phyloP scores from a whole-genome alignment of 495 filamentous ascomycete genomes.

The Lasiosphaeria miniovina region DNA sequence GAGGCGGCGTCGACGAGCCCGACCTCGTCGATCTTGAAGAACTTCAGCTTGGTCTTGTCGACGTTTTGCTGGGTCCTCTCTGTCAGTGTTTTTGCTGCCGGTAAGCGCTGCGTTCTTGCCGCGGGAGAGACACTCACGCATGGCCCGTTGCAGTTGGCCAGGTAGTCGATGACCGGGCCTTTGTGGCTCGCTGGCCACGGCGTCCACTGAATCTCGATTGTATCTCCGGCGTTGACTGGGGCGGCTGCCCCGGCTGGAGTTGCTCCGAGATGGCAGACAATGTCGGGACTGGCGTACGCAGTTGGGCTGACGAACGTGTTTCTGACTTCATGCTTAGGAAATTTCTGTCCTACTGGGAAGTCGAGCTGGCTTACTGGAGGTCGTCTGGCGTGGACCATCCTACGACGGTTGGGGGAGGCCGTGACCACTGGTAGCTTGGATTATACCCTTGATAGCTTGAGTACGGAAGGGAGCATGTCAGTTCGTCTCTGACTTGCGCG shows the following conservation, averaged over 20 bases:
- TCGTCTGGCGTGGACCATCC: slow-evolving; percentile 31
- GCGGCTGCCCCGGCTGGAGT: slow-evolving; percentile 39
- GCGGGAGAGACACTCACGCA: slow-evolving; percentile 22
- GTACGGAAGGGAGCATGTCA: not conserved
- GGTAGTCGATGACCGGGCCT: slow-evolving; percentile 72
- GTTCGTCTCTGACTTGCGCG: not conserved
- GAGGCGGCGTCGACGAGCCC: slow-evolving; percentile 57
- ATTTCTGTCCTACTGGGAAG: not conserved
- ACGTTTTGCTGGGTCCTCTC: slow-evolving; percentile 51
- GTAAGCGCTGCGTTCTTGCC: not conserved
- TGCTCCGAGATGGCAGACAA: slow-evolving; percentile 50
- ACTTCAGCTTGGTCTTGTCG: slow-evolving; percentile 64
- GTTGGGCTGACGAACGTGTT: slow-evolving; percentile 56
- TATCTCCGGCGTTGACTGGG: slow-evolving; percentile 43
- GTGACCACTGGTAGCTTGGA: slow-evolving; percentile 29
- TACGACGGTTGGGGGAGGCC: slow-evolving; percentile 26
- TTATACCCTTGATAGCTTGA: slow-evolving; percentile 31
- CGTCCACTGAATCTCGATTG: slow-evolving; percentile 47
- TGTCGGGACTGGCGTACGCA: slow-evolving; percentile 38
- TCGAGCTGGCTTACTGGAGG: slow-evolving; percentile 22
- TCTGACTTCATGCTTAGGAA: slow-evolving; percentile 41
- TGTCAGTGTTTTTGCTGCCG: not conserved
- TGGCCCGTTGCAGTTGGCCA: slow-evolving; percentile 64
- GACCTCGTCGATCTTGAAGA: slow-evolving; percentile 70
- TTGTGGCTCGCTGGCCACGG: slow-evolving; percentile 48